Base-by-base conservation (phyloP, 108 stramenopile species). In the Mediolabrus comicus region DNA sequence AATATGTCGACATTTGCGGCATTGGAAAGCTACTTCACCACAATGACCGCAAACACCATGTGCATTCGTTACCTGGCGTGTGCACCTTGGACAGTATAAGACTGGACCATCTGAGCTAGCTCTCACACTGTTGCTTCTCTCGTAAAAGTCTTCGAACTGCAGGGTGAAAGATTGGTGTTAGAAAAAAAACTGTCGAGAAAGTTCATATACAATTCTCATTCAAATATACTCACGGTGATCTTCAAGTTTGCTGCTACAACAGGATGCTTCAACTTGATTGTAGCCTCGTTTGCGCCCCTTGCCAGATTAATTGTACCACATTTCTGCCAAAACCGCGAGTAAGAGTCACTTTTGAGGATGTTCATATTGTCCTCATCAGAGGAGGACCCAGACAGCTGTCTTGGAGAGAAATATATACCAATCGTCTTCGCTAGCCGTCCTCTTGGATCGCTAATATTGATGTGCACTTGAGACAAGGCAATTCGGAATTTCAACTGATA, bases 1-100 rank as follows among this genome's bases (percentile, higher is more conserved):
- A 63, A 98, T 97, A 62, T 96, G 95, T 0, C 92, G 79, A 55
- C 98, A 98, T 72, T 94, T 90, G 36, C 96, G 77, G 69, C 98
- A 98, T 71, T 97, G 96, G 74, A 92, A 97, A 3, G 92, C 95
- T 17, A 96, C 95, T 65, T 98, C 98, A 9, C 98, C 98, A 66
- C 98, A 98, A 56, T 88, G 85, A 1, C 91, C 90, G 66, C 98
- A 98, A 8, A 98, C 96, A 16, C 91, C 98, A 70, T 97, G 96
- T 49, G 93, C 94, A 76, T 97, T 95, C 12, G 83, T 97, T 12
- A 98, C 98, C 38, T 91, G 84, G 27, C 97, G 73, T 7, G 90
- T 91, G 68, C 97, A 98, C 9, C 97, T 83, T 0, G 98, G 98
- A 75, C 98, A 98, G 53, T 84, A 83, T 3, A 96, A 64, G 38